A percentile compares a stretch with the other conserved stretches of the same genome.
phyloP scores from a whole-genome alignment of 768 basidiomycete species.

The Suillus fuscotomentosus region DNA sequence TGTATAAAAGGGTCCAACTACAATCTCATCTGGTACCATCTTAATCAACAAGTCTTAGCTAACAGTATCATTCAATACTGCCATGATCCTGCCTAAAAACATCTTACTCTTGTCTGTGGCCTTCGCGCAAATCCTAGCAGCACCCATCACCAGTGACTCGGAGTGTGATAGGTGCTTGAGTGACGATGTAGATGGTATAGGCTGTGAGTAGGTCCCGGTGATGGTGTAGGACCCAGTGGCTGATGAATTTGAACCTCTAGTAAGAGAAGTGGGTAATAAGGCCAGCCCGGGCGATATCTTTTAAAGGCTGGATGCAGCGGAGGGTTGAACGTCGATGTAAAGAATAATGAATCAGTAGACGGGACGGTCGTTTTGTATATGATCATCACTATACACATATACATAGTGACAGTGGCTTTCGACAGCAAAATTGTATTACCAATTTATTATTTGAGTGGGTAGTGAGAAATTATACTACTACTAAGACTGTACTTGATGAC shows the following conservation, averaged over 20 bases:
- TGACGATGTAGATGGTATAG: neutral
- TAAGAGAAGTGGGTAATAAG: neutral
- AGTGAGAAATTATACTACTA: neutral
- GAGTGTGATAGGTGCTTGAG: accelerated
- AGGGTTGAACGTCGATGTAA: neutral
- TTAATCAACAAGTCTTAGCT: no score
- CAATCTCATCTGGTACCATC: neutral
- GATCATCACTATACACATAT: neutral
- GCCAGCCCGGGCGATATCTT: neutral
- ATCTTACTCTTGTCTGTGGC: neutral
- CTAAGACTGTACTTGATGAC: neutral
- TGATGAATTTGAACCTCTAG: neutral
- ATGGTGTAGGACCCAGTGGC: neutral
- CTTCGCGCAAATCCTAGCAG: neutral
- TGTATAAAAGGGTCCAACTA: neutral
- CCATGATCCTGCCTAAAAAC: neutral
- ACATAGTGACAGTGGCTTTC: neutral
- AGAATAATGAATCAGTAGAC: neutral
- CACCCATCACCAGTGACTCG: neutral
- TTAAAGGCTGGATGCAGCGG: neutral
- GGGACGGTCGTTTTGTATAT: neutral
- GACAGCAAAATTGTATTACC: neutral
- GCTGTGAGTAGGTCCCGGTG: neutral
- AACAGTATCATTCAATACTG: neutral
- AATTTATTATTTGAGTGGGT: neutral